Evolutionary conservation across 2,329 filamentous ascomycete genomes (phyloP), one percentile per base, ranked within the genome.

Genomic region (Pseudogymnoascus sp.): DNA sequence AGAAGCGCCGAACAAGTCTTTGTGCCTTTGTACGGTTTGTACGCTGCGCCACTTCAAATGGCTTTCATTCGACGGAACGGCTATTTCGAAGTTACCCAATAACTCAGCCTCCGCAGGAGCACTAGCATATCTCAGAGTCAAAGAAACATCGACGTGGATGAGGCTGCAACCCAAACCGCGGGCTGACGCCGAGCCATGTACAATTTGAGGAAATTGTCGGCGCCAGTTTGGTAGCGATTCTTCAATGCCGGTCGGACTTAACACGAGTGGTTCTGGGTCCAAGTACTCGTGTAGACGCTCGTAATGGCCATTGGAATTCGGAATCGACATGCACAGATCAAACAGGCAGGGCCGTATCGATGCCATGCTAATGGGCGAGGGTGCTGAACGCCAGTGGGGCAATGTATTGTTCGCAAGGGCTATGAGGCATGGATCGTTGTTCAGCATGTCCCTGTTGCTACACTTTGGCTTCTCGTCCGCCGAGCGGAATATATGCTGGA

Each of bases 401-500:
- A 28, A 80, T 77, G 21, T 79, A 79, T 68, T 55, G 9, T 86
- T 80, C 7, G 84, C 80, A 35, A 88, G 78, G 7, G 85, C 85
- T 63, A 80, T 81, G 64, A 88, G 75, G n/a, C 87, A 83, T 3
- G 83, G 79, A 72, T 88, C 85, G 63, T 83, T 81, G 74, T 87
- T 87, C 77, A 88, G 85, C 6, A 83, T 86, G 73, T 78, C 69
- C 79, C 80, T 62, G 70, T 78, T 78, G 64, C 85, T 80, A 69
- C 81, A 83, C 71, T 83, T 82, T 60, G 81, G 78, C 63, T 76
- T 70, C 45, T 80, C 78, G 5, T 80, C 80, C 40, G 78, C 78
- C 6, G 78, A 77, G 68, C 88, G 87, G 45, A 8, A 37, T 16
- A 71, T 63, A 70, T 65, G 40, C 59, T 58, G 21, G 37, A 6